Base-by-base conservation (phyloP, 1,284 basidiomycete genomes). In the Phenoliferia sp. region DNA sequence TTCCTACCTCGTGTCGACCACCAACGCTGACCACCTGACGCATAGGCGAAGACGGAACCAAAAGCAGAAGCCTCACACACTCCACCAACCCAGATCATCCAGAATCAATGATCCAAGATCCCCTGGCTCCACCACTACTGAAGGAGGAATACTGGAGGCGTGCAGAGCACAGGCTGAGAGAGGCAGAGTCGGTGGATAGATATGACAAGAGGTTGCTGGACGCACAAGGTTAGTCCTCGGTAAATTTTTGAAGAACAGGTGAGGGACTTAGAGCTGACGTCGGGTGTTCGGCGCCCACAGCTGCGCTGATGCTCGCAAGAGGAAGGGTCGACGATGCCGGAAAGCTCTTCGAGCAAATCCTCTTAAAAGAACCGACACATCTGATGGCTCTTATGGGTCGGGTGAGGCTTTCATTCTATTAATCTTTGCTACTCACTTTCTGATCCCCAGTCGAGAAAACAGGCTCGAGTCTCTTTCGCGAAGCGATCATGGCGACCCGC, bases 401-500 rank as follows among this genome's bases (percentile, higher is more conserved):
- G 81, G 89, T 87, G 26, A 44, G 67, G 61, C 17, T 39, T 57
- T 7, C 34, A 4, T 56, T 28, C 36, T 19, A 60, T 22, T 10
- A 58, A 59, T 36, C 50, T 4, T 44, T 35, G 54, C 63, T 2
- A 39, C 54, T 34, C 71, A 77, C 17, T 77, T 75, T 16, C 74
- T 12, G 69, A 75, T 10, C 3, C 6, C 36, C 15, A 54, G 29
- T 57, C 50, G 52, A n/a, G 39, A 31, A 6, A 39, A 9, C 74
- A 92, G 86, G 93, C 90, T 0, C 85, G 92, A 61, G 88, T 94
- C 69, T 82, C 90, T 28, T 94, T 92, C 76, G 86, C 89, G 22
- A 84, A 87, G 68, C 84, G 90, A 59, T 86, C 88, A 69, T 90
- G 86, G 75, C 82, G 85, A n/a, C 86, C 87, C 59, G 87, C 94